Evolutionary conservation across 371 early-diverging fungal genomes (phyloP).

Genomic region (Conidiobolus incongruus): DNA sequence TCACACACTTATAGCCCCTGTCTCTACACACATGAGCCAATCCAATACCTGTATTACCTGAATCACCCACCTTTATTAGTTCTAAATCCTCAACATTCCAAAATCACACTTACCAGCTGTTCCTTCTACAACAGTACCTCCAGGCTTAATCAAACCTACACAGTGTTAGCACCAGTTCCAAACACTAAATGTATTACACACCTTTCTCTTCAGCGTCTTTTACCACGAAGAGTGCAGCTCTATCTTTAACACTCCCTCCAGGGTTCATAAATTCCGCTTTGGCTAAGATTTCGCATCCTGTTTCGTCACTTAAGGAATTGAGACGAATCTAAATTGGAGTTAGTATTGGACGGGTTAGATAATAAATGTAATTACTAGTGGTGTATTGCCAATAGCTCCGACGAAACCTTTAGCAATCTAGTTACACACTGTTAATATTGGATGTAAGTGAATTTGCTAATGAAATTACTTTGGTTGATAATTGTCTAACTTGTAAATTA

Average conservation of each 20-base stretch:
- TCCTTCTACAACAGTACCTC: conserved; percentile 87
- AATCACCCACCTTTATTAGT: too few relatives aligned
- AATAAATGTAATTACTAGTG: conserved; percentile 50
- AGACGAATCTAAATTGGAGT: conserved; percentile 44
- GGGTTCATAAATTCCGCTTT: conserved; percentile 97
- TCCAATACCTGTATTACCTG: conserved; percentile 81
- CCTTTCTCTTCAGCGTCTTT: conserved; percentile 72
- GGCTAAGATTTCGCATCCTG: conserved; percentile 69
- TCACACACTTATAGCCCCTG: conserved; percentile 87
- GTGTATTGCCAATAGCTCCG: conserved; percentile 88
- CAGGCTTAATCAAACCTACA: conserved; percentile 50
- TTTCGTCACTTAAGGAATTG: conserved; percentile 47
- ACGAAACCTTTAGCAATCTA: conserved; percentile 35
- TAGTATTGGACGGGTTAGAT: too few relatives aligned
- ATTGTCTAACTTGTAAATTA: too few relatives aligned
- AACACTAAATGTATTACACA: conserved; percentile 2
- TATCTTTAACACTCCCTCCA: conserved; percentile 93
- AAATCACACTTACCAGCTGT: conserved; percentile 87
- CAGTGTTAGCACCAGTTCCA: not conserved
- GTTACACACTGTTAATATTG: too few relatives aligned
- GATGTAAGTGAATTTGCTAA: too few relatives aligned
- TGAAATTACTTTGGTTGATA: too few relatives aligned
- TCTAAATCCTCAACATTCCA: too few relatives aligned
- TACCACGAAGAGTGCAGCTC: conserved; percentile 80
- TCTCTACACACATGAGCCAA: conserved; percentile 87